A percentile compares a stretch with the other conserved stretches of the same genome.
Conservation (phyloP, 352 stramenopile species). For the Pythium oligandrum region DNA sequence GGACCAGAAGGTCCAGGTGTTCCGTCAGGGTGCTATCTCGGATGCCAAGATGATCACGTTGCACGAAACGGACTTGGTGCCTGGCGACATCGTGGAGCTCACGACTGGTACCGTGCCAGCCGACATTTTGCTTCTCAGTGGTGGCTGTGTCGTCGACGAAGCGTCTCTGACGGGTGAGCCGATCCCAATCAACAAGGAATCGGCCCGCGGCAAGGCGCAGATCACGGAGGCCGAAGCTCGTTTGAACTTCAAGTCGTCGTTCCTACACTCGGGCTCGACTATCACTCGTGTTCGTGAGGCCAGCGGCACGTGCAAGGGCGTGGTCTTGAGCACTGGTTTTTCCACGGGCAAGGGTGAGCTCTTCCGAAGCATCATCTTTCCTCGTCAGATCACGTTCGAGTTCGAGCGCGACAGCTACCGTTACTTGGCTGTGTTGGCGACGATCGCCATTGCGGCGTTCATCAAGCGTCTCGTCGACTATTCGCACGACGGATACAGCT, state of each 20-base stretch:
- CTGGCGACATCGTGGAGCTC: conserved; percentile 43
- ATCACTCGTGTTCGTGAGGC: conserved; percentile 20
- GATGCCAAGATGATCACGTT: conserved; percentile 12
- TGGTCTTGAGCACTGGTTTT: conserved; percentile 64
- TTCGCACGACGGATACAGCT: conserved; percentile 18
- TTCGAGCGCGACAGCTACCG: conserved; percentile 69
- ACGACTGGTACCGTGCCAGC: conserved; percentile 22
- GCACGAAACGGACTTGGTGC: conserved; percentile 35
- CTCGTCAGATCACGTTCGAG: conserved; percentile 44
- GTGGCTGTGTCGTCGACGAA: conserved; percentile 38
- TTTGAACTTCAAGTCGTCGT: conserved; percentile 21
- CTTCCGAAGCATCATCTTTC: conserved; percentile 66
- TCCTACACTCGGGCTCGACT: conserved; percentile 30
- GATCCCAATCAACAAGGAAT: conserved; percentile 38
- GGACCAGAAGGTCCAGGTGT: conserved; percentile 26
- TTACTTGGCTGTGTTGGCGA: conserved; percentile 38
- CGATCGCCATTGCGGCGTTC: conserved; percentile 45
- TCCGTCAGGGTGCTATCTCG: conserved; percentile 11
- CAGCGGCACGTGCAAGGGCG: conserved; percentile 14
- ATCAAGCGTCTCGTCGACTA: conserved; percentile 42
- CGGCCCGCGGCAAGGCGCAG: conserved; percentile 6
- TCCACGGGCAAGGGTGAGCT: conserved; percentile 68
- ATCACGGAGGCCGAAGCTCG: conserved; percentile 27
- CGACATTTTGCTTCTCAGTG: conserved; percentile 39
- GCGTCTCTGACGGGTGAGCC: conserved; percentile 42